Conservation (phyloP, 768 basidiomycete species). For the Amanita rimosa region DNA sequence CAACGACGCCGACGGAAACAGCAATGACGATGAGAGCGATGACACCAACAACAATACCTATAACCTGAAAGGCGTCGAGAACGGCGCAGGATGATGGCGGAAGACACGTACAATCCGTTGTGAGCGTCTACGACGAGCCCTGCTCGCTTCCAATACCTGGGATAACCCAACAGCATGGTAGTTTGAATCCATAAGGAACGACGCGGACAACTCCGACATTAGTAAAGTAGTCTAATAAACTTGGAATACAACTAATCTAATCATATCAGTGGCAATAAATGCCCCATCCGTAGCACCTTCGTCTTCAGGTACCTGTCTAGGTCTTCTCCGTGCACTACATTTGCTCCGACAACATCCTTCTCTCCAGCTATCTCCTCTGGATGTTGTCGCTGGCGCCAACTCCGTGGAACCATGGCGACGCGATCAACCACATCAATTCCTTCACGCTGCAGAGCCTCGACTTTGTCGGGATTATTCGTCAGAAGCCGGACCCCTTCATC, state of each 20-base stretch:
- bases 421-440: constrained; percentile 74
- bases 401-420: constrained; percentile 89
- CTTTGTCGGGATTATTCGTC: constrained; percentile 98
- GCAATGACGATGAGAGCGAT: constrained; percentile 43
- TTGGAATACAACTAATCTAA: too few relatives aligned
- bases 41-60: constrained; percentile 36
- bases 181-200: constrained; percentile 4
- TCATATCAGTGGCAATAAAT: constrained; percentile 17
- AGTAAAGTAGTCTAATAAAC: too few relatives aligned
- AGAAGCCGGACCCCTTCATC: constrained; percentile 60
- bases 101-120: constrained; percentile 43
- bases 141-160: constrained; percentile 19
- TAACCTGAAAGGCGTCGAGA: constrained; percentile 28
- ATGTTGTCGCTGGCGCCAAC: constrained; percentile 52
- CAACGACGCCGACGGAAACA: constrained; percentile 52
- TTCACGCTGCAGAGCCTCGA: constrained; percentile 76
- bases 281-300: constrained; percentile 96
- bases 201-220: not conserved
- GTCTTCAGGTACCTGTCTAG: constrained; percentile 92
- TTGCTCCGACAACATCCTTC: constrained; percentile 53
- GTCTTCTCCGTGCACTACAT: constrained; percentile 69
- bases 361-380: constrained; percentile 18
- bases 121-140: constrained; percentile 25
- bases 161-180: constrained; percentile 11
- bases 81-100: not conserved